These are phyloP conservation scores for Zymoseptoria tritici DNA, from an alignment of 2,329 filamentous ascomycete genomes.

Conservation along the genomic window DNA sequence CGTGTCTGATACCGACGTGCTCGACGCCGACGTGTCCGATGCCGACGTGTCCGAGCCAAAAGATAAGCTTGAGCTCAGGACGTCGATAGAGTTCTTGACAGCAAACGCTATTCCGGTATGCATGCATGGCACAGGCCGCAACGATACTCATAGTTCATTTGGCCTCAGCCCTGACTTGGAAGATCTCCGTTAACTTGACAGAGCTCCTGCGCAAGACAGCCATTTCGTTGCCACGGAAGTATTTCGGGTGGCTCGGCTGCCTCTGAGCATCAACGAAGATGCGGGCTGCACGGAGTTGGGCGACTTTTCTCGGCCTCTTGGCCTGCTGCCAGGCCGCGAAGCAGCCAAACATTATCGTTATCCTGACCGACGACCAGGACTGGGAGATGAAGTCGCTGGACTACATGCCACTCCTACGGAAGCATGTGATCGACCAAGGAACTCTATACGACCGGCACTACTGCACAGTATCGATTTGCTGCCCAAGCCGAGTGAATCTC, in stretches of 20 bases:
- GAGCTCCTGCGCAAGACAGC: neutral
- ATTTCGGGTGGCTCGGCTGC: neutral
- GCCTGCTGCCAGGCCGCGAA: conserved; percentile 1
- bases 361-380: conserved; percentile 63
- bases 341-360: conserved; percentile 54
- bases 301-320: neutral
- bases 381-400: conserved; percentile 51
- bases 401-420: conserved; percentile 55
- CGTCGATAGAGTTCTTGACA: neutral
- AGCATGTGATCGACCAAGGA: conserved; percentile 31
- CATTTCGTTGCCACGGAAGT: neutral
- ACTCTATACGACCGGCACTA: conserved; percentile 56
- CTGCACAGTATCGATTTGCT: conserved; percentile 59
- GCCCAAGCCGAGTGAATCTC: conserved; percentile 57
- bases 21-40: too few relatives aligned
- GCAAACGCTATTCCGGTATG: neutral
- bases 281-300: neutral
- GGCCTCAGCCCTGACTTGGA: too few relatives aligned
- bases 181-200: neutral
- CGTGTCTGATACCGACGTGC: too few relatives aligned
- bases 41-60: neutral
- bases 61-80: too few relatives aligned
- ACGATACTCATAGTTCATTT: too few relatives aligned
- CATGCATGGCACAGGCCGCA: neutral
- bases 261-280: neutral